These are phyloP conservation scores for Fraxinus greggii DNA, from an alignment of 305 asterid genomes.

Conservation along the genomic window DNA sequence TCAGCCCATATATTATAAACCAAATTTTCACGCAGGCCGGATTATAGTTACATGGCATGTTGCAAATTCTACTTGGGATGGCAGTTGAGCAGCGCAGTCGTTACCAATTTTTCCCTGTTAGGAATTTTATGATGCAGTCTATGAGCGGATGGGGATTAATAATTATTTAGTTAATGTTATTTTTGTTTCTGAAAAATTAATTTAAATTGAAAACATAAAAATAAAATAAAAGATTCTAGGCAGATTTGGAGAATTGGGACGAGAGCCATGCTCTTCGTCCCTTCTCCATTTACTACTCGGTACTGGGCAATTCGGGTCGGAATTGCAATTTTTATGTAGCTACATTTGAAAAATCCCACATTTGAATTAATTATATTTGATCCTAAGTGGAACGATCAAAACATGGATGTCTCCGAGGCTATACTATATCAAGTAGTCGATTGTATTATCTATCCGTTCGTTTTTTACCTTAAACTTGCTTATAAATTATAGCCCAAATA, in stretches of 20 bases:
- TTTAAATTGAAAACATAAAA: too few relatives aligned
- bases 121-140: too few relatives aligned
- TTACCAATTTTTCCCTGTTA: too few relatives aligned
- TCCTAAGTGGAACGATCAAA: background rate
- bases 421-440: background rate
- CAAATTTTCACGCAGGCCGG: background rate
- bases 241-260: background rate
- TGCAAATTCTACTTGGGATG: too few relatives aligned
- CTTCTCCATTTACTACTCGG: background rate
- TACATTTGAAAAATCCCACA: background rate
- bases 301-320: background rate
- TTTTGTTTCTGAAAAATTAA: too few relatives aligned
- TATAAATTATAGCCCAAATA: background rate
- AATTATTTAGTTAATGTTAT: too few relatives aligned
- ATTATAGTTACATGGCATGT: too few relatives aligned
- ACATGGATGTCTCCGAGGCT: background rate
- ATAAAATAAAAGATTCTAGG: too few relatives aligned
- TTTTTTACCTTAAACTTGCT: background rate
- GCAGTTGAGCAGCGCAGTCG: too few relatives aligned
- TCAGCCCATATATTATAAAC: background rate
- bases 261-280: background rate
- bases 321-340: too few relatives aligned
- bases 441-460: background rate
- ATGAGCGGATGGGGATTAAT: too few relatives aligned
- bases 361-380: background rate